These are phyloP conservation scores for Globisporangium canariense DNA, from an alignment of 352 stramenopile genomes.

Conservation along the genomic window DNA sequence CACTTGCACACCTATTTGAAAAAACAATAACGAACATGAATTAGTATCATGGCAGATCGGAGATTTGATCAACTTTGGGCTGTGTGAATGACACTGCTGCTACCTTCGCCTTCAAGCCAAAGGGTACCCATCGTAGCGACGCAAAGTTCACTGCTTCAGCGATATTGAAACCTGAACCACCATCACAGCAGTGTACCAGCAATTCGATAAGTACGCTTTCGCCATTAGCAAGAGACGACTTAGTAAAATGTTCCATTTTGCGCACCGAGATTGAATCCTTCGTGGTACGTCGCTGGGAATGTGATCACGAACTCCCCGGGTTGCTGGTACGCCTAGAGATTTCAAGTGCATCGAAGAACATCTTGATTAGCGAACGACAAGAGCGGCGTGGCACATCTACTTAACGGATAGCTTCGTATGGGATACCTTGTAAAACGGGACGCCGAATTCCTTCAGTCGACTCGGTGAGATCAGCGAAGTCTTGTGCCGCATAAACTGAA, in stretches of 20 bases:
- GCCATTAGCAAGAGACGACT: too few relatives aligned
- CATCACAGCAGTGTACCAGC: neutral
- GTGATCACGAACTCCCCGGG: slow-evolving; percentile 92
- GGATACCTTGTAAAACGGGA: slow-evolving; percentile 69
- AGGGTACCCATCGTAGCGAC: slow-evolving; percentile 78
- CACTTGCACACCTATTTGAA: slow-evolving; percentile 69
- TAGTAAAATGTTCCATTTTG: neutral
- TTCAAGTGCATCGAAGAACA: neutral
- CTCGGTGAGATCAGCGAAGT: slow-evolving; percentile 88
- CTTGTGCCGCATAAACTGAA: slow-evolving; percentile 92
- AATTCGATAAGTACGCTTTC: neutral
- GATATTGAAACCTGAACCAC: slow-evolving; percentile 83
- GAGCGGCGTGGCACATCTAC: too few relatives aligned
- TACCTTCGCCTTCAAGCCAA: slow-evolving; percentile 78
- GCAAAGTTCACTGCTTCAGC: slow-evolving; percentile 91
- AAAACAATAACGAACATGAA: neutral
- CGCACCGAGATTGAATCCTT: slow-evolving; percentile 87
- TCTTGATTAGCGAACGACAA: neutral
- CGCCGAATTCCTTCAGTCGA: slow-evolving; percentile 74
- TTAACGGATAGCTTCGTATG: too few relatives aligned
- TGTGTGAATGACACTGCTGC: neutral
- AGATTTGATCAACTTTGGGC: neutral
- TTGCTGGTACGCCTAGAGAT: slow-evolving; percentile 61
- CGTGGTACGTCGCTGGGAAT: slow-evolving; percentile 87
- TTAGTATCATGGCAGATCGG: neutral